phyloP scores from a whole-genome alignment of 305 asterid genomes.

The Solanum aculeatissimum region DNA sequence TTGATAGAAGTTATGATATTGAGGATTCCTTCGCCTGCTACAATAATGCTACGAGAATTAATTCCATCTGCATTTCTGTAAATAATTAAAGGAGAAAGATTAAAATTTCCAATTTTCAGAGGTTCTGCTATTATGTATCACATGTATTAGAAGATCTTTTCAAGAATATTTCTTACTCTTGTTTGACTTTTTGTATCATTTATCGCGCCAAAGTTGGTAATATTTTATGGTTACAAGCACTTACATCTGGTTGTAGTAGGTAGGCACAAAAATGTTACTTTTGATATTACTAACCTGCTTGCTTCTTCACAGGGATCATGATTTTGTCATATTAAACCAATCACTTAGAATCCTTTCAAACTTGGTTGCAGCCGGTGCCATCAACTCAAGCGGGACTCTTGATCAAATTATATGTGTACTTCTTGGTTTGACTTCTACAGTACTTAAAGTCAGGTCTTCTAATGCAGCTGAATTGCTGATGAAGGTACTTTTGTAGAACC shows the following conservation, averaged over 20 bases:
- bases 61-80: not conserved
- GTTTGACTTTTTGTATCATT: not conserved
- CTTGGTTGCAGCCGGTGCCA: slow-evolving; percentile 72
- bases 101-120: not conserved
- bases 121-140: not conserved
- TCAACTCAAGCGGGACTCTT: slow-evolving; percentile 55
- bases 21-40: not conserved
- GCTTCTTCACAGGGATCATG: slow-evolving; percentile 54
- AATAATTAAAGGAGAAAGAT: not conserved
- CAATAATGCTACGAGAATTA: not conserved
- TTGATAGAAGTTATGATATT: not conserved
- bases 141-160: not conserved
- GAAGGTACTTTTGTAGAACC: slow-evolving; percentile 47
- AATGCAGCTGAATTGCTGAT: slow-evolving; percentile 72
- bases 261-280: not conserved
- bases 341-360: slow-evolving; percentile 81
- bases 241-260: not conserved
- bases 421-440: slow-evolving; percentile 51
- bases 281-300: not conserved
- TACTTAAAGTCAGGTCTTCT: slow-evolving; percentile 31
- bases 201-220: not conserved
- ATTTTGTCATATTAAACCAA: slow-evolving; percentile 53
- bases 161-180: not conserved
- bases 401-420: slow-evolving; percentile 66
- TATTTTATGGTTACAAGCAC: not conserved